Evolutionary conservation across 2,329 filamentous ascomycete genomes (phyloP), one percentile per base, ranked within the genome.

Genomic region (Fusarium clavum): DNA sequence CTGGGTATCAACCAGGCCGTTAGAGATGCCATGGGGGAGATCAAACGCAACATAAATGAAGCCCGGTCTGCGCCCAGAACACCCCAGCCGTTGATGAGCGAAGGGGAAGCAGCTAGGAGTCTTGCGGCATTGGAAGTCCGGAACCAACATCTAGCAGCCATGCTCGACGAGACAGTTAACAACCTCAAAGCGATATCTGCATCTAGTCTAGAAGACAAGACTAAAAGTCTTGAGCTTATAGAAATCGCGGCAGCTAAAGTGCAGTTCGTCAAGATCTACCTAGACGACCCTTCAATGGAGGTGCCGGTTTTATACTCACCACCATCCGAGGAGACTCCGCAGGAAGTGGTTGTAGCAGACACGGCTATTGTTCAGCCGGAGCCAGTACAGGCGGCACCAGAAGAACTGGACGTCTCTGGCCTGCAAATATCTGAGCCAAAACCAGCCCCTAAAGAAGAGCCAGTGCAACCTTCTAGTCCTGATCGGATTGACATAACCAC

Each of bases 1-100:
- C 88, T 94, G 67, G 92, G 92, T 9, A 91, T 96, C 59, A 94
- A 94, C 76, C 91, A 92, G 78, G 92, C 91, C 1, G 89, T 96
- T 9, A 87, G 93, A n/a, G 92, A 93, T 71, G 92, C 93, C 20
- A 87, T 96, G 76, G 91, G 90, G 11, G 93, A 97, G 79, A 91
- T 95, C 52, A 88, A 88, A 64, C 91, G 92, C 74, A 94, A 94
- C 70, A 88, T 94, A 32, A 90, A 92, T 68, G 87, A 88, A 60
- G 82, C 84, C 4, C 82, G 85, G 32, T 83, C 81, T 30, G 78
- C 81, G 16, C 80, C 82, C 24, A 80, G 80, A 53, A 77, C 79
- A 9, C 76, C 78, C 13, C 79, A 77, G 45, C 77, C 79, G 43
- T 69, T 80, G 3, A 76, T 82, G 24, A 73, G 73, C 5, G 80